Base-by-base conservation (phyloP, 108 stramenopile species). In the Nitzschia sp. region DNA sequence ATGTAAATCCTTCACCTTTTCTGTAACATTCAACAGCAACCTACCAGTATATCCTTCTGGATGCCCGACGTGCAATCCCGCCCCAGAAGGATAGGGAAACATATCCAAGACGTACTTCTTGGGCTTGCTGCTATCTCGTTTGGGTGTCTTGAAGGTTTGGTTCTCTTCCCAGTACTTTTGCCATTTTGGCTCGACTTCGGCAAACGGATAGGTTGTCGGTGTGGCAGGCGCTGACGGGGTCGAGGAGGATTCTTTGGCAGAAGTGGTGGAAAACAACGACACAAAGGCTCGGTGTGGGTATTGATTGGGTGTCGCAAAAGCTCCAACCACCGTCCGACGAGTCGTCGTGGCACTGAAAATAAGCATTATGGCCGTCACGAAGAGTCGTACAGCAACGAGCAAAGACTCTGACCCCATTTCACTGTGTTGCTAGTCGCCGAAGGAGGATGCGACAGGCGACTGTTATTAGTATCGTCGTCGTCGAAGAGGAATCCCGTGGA, bases 21-120 rank as follows among this genome's bases (percentile, higher is more conserved):
- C n/a, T n/a, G n/a, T n/a, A 13, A 30, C 21, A 31, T 6, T 58
- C 32, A 13, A 35, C 44, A 9, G 44, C 35, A 38, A 60, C 59
- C 62, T 61, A 89, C 88, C 88, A 5, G 95, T 96, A 60, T 97
- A 97, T 27, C 98, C 96, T 75, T 97, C 96, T 3, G 97, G 96
- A 81, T 98, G 98, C 38, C 97, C 98, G 0, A 99, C 97, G 69
- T 97, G 98, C 61, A 97, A 76, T 44, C 97, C 98, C 23, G 96
- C 92, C 9, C 98, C 99, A 4, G 96, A 97, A 34, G 99, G 99
- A 75, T 99, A 99, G 5, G 99, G 99, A 63, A 99, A 99, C 99
- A 99, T 99, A 81, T 98, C 97, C 68, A 99, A 79, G 22, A 97
- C 89, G 71, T 97, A 99, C 69, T 96, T 96, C 75, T 96, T 96